phyloP scores from a whole-genome alignment of 805 yeast species.

The Metschnikowia gelsemii region DNA sequence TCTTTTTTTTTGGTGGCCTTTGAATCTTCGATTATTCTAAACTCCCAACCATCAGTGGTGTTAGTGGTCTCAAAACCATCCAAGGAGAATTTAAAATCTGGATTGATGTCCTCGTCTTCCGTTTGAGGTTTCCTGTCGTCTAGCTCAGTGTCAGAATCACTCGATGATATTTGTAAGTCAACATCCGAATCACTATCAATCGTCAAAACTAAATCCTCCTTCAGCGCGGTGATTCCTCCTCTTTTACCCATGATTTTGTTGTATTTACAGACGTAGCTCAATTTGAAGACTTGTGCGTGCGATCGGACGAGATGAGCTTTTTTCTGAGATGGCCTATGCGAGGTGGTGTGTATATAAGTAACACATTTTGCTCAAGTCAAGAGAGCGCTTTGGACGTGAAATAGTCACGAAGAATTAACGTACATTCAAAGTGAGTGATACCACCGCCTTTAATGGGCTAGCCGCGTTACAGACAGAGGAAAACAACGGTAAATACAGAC shows the following conservation, averaged over 20 bases:
- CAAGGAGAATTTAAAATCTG: conserved; percentile 67
- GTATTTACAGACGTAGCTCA: not conserved
- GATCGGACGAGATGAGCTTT: conserved; percentile 2
- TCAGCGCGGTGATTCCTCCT: conserved; percentile 12
- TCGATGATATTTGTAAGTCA: conserved; percentile 24
- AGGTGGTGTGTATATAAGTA: conserved; percentile 10
- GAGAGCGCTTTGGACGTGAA: no score
- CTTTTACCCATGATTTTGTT: conserved; percentile 17
- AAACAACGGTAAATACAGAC: not conserved
- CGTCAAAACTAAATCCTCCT: conserved; percentile 64
- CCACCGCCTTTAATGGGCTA: no score
- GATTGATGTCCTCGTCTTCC: conserved; percentile 53
- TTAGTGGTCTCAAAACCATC: conserved; percentile 54
- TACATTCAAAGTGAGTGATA: no score
- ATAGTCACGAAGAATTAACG: no score
- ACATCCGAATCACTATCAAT: conserved; percentile 74
- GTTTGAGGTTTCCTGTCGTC: conserved; percentile 20
- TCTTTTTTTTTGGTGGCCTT: conserved; percentile 41
- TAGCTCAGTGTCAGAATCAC: conserved; percentile 27
- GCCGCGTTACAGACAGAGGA: no score
- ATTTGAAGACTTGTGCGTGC: not conserved
- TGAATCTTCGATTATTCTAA: conserved; percentile 49
- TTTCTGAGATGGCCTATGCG: conserved; percentile 10
- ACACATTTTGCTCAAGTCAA: no score
- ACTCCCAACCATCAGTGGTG: conserved; percentile 81